A percentile compares a stretch with the other conserved stretches of the same genome.
Evolutionary conservation across 257 asterid species (phyloP).

Genomic region (Orobanche coerulescens): DNA sequence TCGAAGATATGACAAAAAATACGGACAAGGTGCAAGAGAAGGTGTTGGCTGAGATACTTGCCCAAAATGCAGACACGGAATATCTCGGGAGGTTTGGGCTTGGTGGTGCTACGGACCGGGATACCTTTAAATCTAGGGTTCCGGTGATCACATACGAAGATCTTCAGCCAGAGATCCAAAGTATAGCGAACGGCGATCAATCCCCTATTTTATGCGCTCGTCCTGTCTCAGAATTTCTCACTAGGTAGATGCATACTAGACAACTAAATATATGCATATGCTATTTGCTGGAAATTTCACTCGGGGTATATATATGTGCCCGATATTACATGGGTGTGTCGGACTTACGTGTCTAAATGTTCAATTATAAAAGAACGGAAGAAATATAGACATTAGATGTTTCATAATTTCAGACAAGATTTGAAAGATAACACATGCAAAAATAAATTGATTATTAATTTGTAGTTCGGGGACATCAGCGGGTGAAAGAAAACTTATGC

Average conservation of each 20-base stretch:
- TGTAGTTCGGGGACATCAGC: slow-evolving; percentile 86
- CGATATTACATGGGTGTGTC: too few relatives aligned
- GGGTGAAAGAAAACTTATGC: slow-evolving; percentile 87
- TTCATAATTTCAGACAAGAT: background rate
- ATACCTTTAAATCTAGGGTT: slow-evolving; percentile 53
- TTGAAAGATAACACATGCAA: too few relatives aligned
- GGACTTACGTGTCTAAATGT: too few relatives aligned
- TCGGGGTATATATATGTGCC: too few relatives aligned
- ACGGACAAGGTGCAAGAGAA: slow-evolving; percentile 44
- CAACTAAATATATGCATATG: too few relatives aligned
- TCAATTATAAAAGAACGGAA: too few relatives aligned
- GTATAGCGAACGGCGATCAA: slow-evolving; percentile 74
- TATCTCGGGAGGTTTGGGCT: slow-evolving; percentile 43
- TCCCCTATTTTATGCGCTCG: slow-evolving; percentile 61
- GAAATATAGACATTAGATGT: too few relatives aligned
- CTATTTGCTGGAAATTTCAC: too few relatives aligned
- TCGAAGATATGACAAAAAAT: slow-evolving; percentile 54
- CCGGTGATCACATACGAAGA: slow-evolving; percentile 69
- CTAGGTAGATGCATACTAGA: too few relatives aligned
- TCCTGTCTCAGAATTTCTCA: slow-evolving; percentile 77
- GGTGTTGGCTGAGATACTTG: slow-evolving; percentile 50
- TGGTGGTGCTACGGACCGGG: slow-evolving; percentile 51
- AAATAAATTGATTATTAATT: background rate
- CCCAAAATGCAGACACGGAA: slow-evolving; percentile 53
- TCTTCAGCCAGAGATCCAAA: slow-evolving; percentile 61